Base-by-base conservation (phyloP, 768 basidiomycete species). In the Russula dissimulans region DNA sequence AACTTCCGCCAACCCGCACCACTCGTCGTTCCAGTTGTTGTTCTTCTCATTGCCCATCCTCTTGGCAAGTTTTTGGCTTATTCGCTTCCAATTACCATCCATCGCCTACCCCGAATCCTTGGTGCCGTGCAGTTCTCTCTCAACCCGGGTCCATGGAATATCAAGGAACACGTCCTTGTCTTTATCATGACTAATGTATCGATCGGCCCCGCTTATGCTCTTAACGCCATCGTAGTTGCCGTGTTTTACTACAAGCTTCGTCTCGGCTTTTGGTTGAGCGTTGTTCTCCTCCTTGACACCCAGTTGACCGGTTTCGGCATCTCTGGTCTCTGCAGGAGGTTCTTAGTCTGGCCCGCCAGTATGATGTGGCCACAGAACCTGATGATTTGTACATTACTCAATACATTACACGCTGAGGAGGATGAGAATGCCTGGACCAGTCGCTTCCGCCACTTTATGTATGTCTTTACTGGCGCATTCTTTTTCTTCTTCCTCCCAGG, bases 331-430 rank as follows among this genome's bases (percentile, higher is more conserved):
- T 91, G 89, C 69, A 77, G 94, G 45, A 79, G 93, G 36, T 94
- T 97, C 72, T 77, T 98, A 67, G 92, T 98, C 0, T 95, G 89
- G 90, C 97, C 97, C 0, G 95, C 95, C 5, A 89, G 89, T 66
- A 92, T 99, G 91, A 89, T 98, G 45, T 99, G 97, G 97, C 97
- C 97, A 7, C 86, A 90, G 72, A 95, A 97, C 70, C 78, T 99
- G 43, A 89, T 97, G 57, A 85, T 85, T 7, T 94, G 94, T 66
- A 95, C 97, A n/a, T 73, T 97, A 45, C 78, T 99, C 69, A 99
- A 99, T 71, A 95, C 95, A 7, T 76, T 98, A 5, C 97, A 99
- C 69, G 97, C 97, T 7, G 95, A 97, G 69, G 92, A 97, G 57
- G 91, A 79, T 17, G 76, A 75, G 7, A 72, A 71, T 0, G 77